Evolutionary conservation across 495 filamentous ascomycete genomes (phyloP), one percentile per base, ranked within the genome.

Genomic region (Penicillium steckii): DNA sequence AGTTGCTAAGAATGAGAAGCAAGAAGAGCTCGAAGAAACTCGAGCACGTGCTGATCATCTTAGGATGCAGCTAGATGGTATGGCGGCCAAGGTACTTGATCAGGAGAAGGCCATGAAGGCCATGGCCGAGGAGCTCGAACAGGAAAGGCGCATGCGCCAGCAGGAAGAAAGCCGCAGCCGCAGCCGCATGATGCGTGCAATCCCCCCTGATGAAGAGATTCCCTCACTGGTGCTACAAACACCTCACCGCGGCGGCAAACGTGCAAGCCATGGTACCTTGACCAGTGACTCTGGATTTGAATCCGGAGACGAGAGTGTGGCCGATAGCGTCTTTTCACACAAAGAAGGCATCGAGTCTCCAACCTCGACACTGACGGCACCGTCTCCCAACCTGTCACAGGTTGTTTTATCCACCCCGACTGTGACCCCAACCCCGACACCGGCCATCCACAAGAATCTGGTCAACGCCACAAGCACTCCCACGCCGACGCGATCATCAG

Each of bases 1-100:
- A 41, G 80, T 79, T 6, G 88, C 91, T 59, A 78, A 83, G 48
- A 79, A 78, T 22, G 85, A 84, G 9, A 80, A 84, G 61, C 63
- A 65, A 6, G 89, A 94, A 41, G 90, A 93, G 62, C 68, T 86
- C 3, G 87, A 89, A 47, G 89, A 90, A 61, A 81, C 86, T n/a
- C 78, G 85, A 40, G 86, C 86, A 8, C 75, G 88, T 0, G 76
- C 81, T 10, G 69, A 73, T 26, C 79, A 86, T 54, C 73, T 92
- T 21, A 88, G 86, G 67, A 74, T 76, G 46, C 90, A 95, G 67
- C 73, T 95, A 6, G 86, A 91, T 63, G 84, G 81, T 29, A 86
- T 93, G 83, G 83, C 88, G 1, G 76, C 71, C n/a, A 80, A 84
- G 56, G 84, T 84, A 0, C 66, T 72, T 0, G 80, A 85, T 57